Evolutionary conservation across 805 yeast species (phyloP), one percentile per base, ranked within the genome.

Genomic region (Lachancea fermentati): DNA sequence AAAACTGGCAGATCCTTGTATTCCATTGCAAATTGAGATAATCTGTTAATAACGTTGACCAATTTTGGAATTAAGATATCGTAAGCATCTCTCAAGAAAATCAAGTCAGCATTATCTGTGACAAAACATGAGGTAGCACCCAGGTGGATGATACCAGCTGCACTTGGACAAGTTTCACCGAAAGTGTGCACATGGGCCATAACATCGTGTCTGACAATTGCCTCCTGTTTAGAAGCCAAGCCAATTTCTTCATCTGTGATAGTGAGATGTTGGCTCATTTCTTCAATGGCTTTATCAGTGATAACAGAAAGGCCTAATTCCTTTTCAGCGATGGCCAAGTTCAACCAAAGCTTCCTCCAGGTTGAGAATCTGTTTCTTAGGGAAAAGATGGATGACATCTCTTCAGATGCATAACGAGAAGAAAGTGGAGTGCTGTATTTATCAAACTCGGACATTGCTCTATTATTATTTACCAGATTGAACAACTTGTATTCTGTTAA

Each of bases 121-220:
- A 93, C 98, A 55, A 69, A 93, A 75, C 98, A 93, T 3, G 97
- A 88, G 17, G 98, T 93, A 34, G 98, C 98, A 60, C 98, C 98
- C 58, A 93, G 72, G 65, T 93, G 98, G 58, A 93, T 93, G 65
- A 93, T 91, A 52, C 97, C 97, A 28, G 97, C 91, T 26, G 98
- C 98, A 5, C 82, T 83, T 14, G 98, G 98, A 56, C 95, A 85
- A 12, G 85, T 79, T 55, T 81, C 74, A 51, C 98, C 98, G 63
- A 85, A 93, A 43, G 83, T 85, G 62, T 93, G 98, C 42, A 93
- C 98, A 56, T 93, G 98, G 42, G 97, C 96, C 98, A 93, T 93
- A 54, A 93, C 98, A 62, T 93, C 98, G 66, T 93, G 98, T 72
- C 98, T 85, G 43, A 93, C 97, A 63, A 84, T 88, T 39, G 97